Percentiles rank a stretch among this genome's conserved stretches.
Evolutionary conservation across 306 rosid genomes (phyloP).

Genomic region (Cucurbita moschata): DNA sequence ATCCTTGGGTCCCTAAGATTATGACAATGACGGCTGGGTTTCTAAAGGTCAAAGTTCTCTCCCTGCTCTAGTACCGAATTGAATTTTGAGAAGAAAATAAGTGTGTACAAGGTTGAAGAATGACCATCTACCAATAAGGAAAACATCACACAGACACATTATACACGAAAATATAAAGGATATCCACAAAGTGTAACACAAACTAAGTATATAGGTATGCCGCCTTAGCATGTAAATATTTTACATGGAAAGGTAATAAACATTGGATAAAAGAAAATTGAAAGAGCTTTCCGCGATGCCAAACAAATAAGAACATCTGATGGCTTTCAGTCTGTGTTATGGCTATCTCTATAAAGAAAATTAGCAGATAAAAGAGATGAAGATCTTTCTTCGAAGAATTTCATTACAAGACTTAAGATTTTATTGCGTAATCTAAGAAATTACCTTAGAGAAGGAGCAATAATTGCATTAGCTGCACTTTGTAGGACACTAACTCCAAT

Average conservation of each 20-base stretch:
- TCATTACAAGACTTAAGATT: neutral
- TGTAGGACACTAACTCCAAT: slow-evolving; percentile 67
- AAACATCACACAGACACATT: no score
- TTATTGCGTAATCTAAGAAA: slow-evolving; percentile 4
- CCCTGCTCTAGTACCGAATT: no score
- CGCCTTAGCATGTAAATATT: neutral
- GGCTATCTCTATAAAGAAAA: neutral
- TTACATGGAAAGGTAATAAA: neutral
- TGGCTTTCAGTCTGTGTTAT: neutral
- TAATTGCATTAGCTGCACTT: slow-evolving; percentile 68
- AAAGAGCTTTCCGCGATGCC: neutral
- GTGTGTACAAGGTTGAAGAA: no score
- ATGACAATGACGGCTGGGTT: no score
- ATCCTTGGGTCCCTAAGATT: no score
- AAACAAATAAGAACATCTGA: neutral
- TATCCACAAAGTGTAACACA: neutral
- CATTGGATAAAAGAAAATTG: neutral
- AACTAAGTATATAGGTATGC: neutral
- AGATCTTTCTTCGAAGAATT: neutral
- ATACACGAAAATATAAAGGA: no score
- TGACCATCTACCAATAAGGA: no score
- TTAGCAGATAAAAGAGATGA: neutral
- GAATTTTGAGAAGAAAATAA: no score
- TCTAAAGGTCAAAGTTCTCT: no score
- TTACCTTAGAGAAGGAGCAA: slow-evolving; percentile 87